These are phyloP conservation scores for Fusarium sp. DNA, from an alignment of 2,329 filamentous ascomycete species.

Conservation along the genomic window DNA sequence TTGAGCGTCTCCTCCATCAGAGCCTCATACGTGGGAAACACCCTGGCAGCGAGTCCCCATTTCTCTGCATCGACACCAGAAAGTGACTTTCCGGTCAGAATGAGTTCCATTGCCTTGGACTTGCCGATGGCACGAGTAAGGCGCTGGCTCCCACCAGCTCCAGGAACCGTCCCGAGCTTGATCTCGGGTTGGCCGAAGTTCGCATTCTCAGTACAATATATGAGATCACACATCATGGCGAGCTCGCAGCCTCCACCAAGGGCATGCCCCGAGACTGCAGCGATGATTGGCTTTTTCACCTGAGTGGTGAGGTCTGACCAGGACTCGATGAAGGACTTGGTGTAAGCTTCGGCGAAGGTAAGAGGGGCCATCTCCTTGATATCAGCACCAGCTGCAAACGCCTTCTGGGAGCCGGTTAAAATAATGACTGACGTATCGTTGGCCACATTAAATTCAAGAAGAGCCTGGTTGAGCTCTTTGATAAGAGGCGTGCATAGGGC, in stretches of 20 bases:
- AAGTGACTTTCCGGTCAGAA: conserved; percentile 87
- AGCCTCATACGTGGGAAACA: conserved; percentile 82
- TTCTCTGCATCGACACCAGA: conserved; percentile 83
- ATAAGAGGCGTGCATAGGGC: conserved; percentile 93
- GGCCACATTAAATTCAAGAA: conserved; percentile 75
- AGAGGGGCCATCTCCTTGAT: conserved; percentile 99
- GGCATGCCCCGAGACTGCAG: conserved; percentile 93
- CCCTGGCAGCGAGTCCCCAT: conserved; percentile 89
- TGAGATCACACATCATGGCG: conserved; percentile 95
- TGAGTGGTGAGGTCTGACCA: conserved; percentile 88
- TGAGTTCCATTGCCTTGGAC: conserved; percentile 89
- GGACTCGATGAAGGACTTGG: conserved; percentile 89
- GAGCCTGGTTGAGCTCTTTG: conserved; percentile 83
- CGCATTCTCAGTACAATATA: conserved; percentile 87
- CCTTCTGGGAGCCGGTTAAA: conserved; percentile 87
- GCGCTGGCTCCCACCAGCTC: conserved; percentile 90
- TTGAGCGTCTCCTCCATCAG: conserved; percentile 83
- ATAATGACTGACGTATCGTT: conserved; percentile 79
- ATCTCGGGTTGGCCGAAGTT: conserved; percentile 98
- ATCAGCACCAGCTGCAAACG: conserved; percentile 95
- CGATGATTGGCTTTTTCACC: conserved; percentile 93
- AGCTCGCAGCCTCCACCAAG: conserved; percentile 96
- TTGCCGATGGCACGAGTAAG: conserved; percentile 86
- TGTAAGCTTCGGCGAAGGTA: conserved; percentile 89
- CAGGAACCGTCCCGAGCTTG: conserved; percentile 92